Evolutionary conservation across 2,329 filamentous ascomycete species (phyloP), one percentile per base, ranked within the genome.

Genomic region (Aspergillus carbonarius): DNA sequence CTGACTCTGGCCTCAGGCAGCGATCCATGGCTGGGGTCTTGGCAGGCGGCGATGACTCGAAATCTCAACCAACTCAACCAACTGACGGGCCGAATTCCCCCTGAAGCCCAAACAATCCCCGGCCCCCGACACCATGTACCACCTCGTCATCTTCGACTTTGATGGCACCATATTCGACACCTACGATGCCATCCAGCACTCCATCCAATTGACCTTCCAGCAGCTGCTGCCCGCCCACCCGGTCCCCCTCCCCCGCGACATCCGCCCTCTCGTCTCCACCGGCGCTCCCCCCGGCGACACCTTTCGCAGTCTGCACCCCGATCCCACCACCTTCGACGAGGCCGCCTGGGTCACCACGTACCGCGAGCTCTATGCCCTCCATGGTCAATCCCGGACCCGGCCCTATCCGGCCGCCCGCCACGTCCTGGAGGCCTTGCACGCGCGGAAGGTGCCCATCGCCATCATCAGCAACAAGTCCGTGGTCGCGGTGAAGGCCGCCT

Each of bases 401-500:
- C 57, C 67, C 12, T 70, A 64, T 42, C 59, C 63, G 1, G 62
- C 60, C 9, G 60, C 65, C 3, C 55, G 56, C 20, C 44, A 61
- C 0, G 57, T 70, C 2, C 37, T 70, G 13, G n/a, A 35, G 0
- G 32, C 55, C 6, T 50, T 69, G 2, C 39, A 47, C 5, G 35
- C 47, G 3, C 57, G 40, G 7, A 42, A 58, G 1, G 46, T 68
- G 8, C 61, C 63, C 27, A 55, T 67, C 30, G 62, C 65, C 0
- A 68, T 70, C 37, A 59, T 69, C 8, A 70, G 66, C 34, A 70
- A 70, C 32, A 70, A 70, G 47, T 62, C 56, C 1, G 61, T 66
- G 3, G 58, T 56, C 0, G 62, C 66, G 0, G 60, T 70, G 7
- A 62, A 58, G 37, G 47, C 54, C 5, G 58, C 60, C 7, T 17